Evolutionary conservation across 2,329 filamentous ascomycete species (phyloP), one percentile per base, ranked within the genome.

Genomic region (Fusarium sp.): DNA sequence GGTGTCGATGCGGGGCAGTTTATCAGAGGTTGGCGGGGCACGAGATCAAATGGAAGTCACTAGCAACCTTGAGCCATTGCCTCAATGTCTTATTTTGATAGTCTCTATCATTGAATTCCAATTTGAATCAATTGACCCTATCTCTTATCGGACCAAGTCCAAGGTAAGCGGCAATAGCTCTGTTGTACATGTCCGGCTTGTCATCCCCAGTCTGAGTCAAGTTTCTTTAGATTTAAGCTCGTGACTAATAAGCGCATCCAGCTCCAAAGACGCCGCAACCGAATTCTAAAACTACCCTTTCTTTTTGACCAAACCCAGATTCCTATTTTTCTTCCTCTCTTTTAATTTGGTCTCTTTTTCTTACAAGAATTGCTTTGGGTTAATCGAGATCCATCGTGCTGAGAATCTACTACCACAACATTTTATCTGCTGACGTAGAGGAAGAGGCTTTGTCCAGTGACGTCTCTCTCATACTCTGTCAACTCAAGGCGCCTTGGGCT

Each of bases 231-330:
- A 43, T 67, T 49, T 62, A 46, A 34, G 47, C 63, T 62, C 56
- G 44, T 66, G 63, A 66, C 63, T 66, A 66, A 66, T 66, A 61
- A 51, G 62, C 46, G 45, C 43, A 62, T 49, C 22, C 47, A 66
- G 41, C 49, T 55, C 56, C 16, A 44, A 66, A 43, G 62, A 66
- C 62, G 44, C 43, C 27, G 62, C 34, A 45, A 32, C 16, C 41
- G 20, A 53, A 20, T 49, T 65, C 43, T 40, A 49, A 48, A 41
- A 54, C 43, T 40, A 25, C 29, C 18, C n/a, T 46, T 20, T 18
- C 45, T 54, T 58, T 22, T 55, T 32, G 18, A 11, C 25, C 38
- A 46, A 38, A 25, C 34, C 45, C 27, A 13, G 12, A 16, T 29
- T 58, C 27, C n/a, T 46, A 18, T 43, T 30, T 25, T 46, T 34